Evolutionary conservation across 768 basidiomycete species (phyloP).

Genomic region (Russula griseocarnosa): DNA sequence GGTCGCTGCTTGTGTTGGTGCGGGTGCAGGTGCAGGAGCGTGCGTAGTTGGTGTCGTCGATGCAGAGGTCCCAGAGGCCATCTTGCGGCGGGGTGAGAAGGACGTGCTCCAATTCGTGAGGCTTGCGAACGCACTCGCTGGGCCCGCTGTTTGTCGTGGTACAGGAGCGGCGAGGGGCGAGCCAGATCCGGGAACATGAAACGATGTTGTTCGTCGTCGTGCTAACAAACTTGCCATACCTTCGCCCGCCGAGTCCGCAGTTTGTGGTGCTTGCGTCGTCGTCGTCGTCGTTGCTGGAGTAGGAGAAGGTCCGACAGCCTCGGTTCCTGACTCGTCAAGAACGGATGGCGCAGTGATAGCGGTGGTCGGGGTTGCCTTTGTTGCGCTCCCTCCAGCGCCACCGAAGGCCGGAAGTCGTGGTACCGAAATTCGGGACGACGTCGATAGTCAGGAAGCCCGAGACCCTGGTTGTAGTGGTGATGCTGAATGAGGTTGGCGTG

Average conservation of each 20-base stretch:
- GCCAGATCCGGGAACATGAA: slow-evolving; percentile 45
- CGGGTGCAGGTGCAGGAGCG: no score
- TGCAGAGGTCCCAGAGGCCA: neutral
- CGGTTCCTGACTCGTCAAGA: slow-evolving; percentile 16
- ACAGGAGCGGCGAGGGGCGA: slow-evolving; percentile 31
- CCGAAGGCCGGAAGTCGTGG: slow-evolving; percentile 60
- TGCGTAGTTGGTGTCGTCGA: neutral
- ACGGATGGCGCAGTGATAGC: slow-evolving; percentile 43
- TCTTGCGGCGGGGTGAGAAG: slow-evolving; percentile 23
- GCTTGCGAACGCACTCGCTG: slow-evolving; percentile 31
- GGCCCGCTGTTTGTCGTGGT: slow-evolving; percentile 31
- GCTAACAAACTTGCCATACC: slow-evolving; percentile 47
- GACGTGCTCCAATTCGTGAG: slow-evolving; percentile 32
- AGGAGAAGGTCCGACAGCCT: neutral
- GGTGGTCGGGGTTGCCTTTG: slow-evolving; percentile 52
- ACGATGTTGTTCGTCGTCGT: slow-evolving; percentile 57
- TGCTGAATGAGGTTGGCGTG: slow-evolving; percentile 4
- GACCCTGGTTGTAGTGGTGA: slow-evolving; percentile 65
- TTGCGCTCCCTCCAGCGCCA: slow-evolving; percentile 57
- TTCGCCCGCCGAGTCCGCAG: slow-evolving; percentile 58
- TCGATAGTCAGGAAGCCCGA: slow-evolving; percentile 64
- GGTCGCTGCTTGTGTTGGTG: neutral
- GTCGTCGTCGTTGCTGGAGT: slow-evolving; percentile 20
- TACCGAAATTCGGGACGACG: slow-evolving; percentile 63
- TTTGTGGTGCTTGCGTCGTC: slow-evolving; percentile 42